These are phyloP conservation scores for Agrocybe chaxingu DNA, from an alignment of 768 basidiomycete species.

Conservation along the genomic window DNA sequence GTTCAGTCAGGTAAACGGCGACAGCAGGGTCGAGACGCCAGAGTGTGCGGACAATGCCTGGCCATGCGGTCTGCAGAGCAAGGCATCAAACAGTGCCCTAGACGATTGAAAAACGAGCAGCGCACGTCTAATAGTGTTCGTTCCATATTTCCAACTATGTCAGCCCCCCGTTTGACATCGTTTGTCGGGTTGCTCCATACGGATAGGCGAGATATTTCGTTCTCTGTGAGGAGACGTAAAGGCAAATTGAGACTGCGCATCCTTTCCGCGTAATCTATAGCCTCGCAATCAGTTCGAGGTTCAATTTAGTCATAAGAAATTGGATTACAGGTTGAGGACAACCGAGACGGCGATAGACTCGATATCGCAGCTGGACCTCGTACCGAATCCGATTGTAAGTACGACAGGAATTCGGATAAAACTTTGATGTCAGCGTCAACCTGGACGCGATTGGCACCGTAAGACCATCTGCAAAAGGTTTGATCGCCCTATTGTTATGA, in stretches of 20 bases:
- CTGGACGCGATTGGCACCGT: conserved; percentile 91
- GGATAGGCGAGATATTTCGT: conserved; percentile 79
- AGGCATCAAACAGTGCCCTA: neutral
- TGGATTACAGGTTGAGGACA: conserved; percentile 37
- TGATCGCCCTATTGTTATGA: neutral
- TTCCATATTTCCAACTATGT: conserved; percentile 51
- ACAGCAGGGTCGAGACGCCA: conserved; percentile 87
- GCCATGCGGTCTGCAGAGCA: conserved; percentile 55
- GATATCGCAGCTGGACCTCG: conserved; percentile 57
- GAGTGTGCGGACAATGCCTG: conserved; percentile 59
- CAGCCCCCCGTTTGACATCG: conserved; percentile 65
- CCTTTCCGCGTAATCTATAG: conserved; percentile 51
- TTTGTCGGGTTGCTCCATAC: conserved; percentile 91
- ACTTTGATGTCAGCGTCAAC: conserved; percentile 86
- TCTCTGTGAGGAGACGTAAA: conserved; percentile 82
- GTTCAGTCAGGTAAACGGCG: conserved; percentile 80
- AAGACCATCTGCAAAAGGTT: conserved; percentile 76
- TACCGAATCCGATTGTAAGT: conserved; percentile 71
- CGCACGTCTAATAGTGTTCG: conserved; percentile 62
- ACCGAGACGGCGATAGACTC: conserved; percentile 56
- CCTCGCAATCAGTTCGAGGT: neutral
- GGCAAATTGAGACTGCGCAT: conserved; percentile 72
- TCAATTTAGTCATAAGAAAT: neutral
- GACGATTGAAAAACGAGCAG: neutral
- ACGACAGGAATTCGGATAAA: conserved; percentile 77